These are phyloP conservation scores for Corchorus capsularis DNA, from an alignment of 345 rosid genomes.

Conservation along the genomic window DNA sequence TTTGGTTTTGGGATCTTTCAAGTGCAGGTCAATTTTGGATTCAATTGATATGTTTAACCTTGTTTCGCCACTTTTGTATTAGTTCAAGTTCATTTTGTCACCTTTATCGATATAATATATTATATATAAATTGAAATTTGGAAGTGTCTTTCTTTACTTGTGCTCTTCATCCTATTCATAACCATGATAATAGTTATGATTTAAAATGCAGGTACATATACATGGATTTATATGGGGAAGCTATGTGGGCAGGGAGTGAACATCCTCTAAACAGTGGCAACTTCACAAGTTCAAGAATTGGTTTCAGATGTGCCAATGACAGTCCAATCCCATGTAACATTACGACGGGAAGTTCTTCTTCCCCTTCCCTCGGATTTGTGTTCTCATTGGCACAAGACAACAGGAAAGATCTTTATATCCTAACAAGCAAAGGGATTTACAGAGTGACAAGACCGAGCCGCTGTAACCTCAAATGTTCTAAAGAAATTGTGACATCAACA, in stretches of 20 bases:
- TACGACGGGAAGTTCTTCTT: background rate
- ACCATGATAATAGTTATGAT: background rate
- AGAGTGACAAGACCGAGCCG: conserved; percentile 35
- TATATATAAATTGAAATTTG: no score
- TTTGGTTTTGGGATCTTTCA: no score
- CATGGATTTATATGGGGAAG: conserved; percentile 48
- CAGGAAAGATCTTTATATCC: conserved; percentile 28
- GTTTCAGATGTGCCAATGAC: conserved; percentile 28
- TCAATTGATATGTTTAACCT: no score
- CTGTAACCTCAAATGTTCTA: conserved; percentile 29
- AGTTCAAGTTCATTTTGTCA: no score
- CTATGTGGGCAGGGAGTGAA: conserved; percentile 45
- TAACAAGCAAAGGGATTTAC: conserved; percentile 34
- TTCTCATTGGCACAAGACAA: conserved; percentile 33
- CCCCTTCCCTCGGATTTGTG: conserved; percentile 27
- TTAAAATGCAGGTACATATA: conserved; percentile 42
- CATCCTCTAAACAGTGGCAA: conserved; percentile 31
- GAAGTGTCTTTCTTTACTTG: background rate
- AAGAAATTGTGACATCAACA: conserved; percentile 22
- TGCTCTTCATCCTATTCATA: background rate
- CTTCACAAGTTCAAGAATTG: conserved; percentile 28
- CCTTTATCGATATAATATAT: no score
- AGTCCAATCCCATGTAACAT: conserved; percentile 31
- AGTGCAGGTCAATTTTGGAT: no score
- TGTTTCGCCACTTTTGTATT: no score